Conservation (phyloP, 192 early-diverging fungal genomes). For the Geranomyces michiganensis region DNA sequence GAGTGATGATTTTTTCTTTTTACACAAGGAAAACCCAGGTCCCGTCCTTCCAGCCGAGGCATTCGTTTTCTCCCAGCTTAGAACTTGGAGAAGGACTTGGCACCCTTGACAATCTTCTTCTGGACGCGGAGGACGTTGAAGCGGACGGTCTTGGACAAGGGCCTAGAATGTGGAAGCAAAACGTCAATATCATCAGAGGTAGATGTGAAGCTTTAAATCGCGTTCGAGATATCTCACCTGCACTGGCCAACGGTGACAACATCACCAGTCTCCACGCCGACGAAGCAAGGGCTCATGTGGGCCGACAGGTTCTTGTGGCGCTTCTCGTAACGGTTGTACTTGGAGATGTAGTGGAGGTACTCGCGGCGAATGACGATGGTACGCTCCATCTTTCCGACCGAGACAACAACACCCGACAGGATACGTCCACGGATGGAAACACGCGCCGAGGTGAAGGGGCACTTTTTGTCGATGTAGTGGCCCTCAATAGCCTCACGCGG, state of each 20-base stretch:
- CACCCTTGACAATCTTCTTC: conserved; percentile 77
- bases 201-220: too few relatives aligned
- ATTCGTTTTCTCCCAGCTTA: conserved; percentile 49
- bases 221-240: conserved; percentile 56
- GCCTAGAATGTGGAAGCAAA: conserved; percentile 47
- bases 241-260: conserved; percentile 98
- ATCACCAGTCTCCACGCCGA: conserved; percentile 88
- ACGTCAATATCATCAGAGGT: conserved; percentile 1
- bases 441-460: conserved; percentile 93
- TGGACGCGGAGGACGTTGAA: conserved; percentile 99
- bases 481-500: conserved; percentile 97
- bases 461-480: conserved; percentile 99
- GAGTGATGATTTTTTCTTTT: too few relatives aligned
- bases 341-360: conserved; percentile 99
- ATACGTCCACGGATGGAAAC: conserved; percentile 98
- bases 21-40: too few relatives aligned
- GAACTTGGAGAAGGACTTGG: conserved; percentile 93
- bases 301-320: conserved; percentile 99
- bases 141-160: conserved; percentile 99
- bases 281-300: conserved; percentile 93
- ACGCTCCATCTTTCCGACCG: conserved; percentile 96
- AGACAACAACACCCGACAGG: conserved; percentile 87
- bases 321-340: conserved; percentile 99
- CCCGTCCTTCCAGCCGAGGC: too few relatives aligned
- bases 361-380: conserved; percentile 98